Evolutionary conservation across 2,329 filamentous ascomycete species (phyloP).

Genomic region (Karstenula rhodostoma): DNA sequence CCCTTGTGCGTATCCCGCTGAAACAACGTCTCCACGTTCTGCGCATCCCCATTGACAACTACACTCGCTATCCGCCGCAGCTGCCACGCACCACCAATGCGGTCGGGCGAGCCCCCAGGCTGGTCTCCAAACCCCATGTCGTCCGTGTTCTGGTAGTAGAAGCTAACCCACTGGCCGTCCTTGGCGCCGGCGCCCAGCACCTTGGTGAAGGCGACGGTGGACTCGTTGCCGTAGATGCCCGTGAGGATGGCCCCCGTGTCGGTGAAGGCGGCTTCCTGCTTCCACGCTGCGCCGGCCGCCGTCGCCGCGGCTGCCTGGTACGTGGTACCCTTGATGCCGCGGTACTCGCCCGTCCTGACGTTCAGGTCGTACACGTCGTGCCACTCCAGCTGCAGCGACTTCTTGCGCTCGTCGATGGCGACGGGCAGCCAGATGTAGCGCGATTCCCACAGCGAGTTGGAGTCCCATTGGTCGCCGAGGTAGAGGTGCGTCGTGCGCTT

Average conservation of each 20-base stretch:
- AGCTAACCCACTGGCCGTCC: conserved; percentile 64
- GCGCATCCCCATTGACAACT: conserved; percentile 62
- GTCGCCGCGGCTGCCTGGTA: conserved; percentile 59
- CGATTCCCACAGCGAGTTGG: conserved; percentile 64
- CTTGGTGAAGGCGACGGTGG: conserved; percentile 60
- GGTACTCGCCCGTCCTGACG: conserved; percentile 60
- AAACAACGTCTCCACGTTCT: conserved; percentile 60
- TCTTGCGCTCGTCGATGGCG: conserved; percentile 61
- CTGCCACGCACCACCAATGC: conserved; percentile 68
- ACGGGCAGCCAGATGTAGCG: conserved; percentile 67
- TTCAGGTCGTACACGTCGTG: conserved; percentile 65
- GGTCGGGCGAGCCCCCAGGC: conserved; percentile 64
- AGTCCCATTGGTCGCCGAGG: conserved; percentile 64
- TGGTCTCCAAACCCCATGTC: conserved; percentile 67
- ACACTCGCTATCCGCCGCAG: conserved; percentile 68
- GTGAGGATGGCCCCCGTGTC: conserved; percentile 58
- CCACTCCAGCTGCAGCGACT: conserved; percentile 61
- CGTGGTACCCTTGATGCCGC: conserved; percentile 56
- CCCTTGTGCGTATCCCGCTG: conserved; percentile 68
- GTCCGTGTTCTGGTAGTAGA: conserved; percentile 67
- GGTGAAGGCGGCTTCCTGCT: conserved; percentile 65
- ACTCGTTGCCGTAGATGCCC: conserved; percentile 64
- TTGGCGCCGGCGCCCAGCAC: conserved; percentile 56
- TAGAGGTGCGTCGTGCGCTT: conserved; percentile 62
- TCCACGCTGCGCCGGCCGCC: conserved; percentile 58